Base-by-base conservation (phyloP, 140 eudicot species). In the Cichorium intybus region DNA sequence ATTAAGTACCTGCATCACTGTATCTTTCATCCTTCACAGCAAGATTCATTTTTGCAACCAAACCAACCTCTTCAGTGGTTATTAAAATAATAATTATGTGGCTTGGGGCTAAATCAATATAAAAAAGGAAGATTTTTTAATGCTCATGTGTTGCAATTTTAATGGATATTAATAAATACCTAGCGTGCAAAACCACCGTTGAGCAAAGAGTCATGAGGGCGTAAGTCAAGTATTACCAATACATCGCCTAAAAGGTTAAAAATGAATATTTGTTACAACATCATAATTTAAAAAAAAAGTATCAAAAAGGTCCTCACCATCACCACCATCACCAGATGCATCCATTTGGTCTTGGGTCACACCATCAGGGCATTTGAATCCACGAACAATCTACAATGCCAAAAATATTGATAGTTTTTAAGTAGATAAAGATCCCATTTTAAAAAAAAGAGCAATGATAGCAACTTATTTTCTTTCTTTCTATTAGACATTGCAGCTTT, bases 281-380 rank as follows among this genome's bases (percentile, higher is more conserved):
- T 27, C 24, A 10, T 35, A 56, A 24, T 26, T 61, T 23, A 58
- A 43, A 34, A 5, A 41, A 22, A 21, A 33, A 27, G 46, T 33
- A 46, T 18, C 11, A 23, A 24, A 31, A 18, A 23, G 14, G 46
- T 55, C 56, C 41, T 23, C n/a, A n/a, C n/a, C n/a, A n/a, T n/a
- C n/a, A n/a, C n/a, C 58, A 87, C 99, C 99, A 69, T 93, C 97
- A 65, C 95, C 80, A 31, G 85, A 82, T 53, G 98, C 98, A 71
- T 92, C 96, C 76, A 92, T 88, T 58, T 92, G 93, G 55, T 81
- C 80, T 67, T 70, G 83, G 41, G 86, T 75, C 56, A 78, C 70
- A 56, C 81, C 72, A 64, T 69, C 88, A 52, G 98, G 96, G 9
- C 84, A 85, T 62, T 73, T 88, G 66, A 92, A 92, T 22, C 73